These are phyloP conservation scores for Lactifluus piperatus DNA, from an alignment of 768 basidiomycete genomes.

Conservation along the genomic window DNA sequence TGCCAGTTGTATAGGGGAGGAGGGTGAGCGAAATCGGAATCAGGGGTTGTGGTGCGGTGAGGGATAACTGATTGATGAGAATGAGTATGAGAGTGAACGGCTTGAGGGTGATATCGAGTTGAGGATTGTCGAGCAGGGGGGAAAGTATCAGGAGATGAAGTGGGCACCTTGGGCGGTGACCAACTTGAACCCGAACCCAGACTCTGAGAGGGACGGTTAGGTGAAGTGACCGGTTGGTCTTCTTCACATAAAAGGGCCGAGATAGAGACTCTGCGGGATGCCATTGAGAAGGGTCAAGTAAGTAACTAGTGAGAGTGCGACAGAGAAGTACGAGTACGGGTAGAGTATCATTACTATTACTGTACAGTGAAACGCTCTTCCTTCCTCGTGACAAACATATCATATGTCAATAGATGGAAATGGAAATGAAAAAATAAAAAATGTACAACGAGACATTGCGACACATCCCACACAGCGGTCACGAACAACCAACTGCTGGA, in stretches of 20 bases:
- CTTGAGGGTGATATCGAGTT: slow-evolving; percentile 5
- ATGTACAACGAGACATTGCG: slow-evolving; percentile 94
- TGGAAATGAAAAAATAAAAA: slow-evolving; percentile 18
- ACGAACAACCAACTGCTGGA: slow-evolving; percentile 50
- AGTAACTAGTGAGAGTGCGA: neutral
- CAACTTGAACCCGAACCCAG: neutral
- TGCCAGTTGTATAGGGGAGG: slow-evolving; percentile 1
- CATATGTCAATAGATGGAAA: neutral
- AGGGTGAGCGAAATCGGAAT: slow-evolving; percentile 4
- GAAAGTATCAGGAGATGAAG: neutral
- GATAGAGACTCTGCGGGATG: slow-evolving; percentile 63
- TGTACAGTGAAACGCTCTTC: no score
- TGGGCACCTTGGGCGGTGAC: slow-evolving; percentile 2
- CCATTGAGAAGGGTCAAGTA: slow-evolving; percentile 33
- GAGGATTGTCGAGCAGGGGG: neutral
- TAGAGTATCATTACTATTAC: neutral
- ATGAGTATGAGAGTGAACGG: slow-evolving; percentile 20
- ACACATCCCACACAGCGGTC: slow-evolving; percentile 55
- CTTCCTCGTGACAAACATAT: slow-evolving; percentile 5
- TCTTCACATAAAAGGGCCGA: slow-evolving; percentile 63
- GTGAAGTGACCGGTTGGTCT: slow-evolving; percentile 7
- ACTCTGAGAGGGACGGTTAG: neutral
- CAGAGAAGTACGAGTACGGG: neutral
- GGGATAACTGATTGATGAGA: slow-evolving; percentile 19
- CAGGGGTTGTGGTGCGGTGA: slow-evolving; percentile 23